phyloP scores from a whole-genome alignment of 208 protist species.

The Leishmania gerbilli region DNA sequence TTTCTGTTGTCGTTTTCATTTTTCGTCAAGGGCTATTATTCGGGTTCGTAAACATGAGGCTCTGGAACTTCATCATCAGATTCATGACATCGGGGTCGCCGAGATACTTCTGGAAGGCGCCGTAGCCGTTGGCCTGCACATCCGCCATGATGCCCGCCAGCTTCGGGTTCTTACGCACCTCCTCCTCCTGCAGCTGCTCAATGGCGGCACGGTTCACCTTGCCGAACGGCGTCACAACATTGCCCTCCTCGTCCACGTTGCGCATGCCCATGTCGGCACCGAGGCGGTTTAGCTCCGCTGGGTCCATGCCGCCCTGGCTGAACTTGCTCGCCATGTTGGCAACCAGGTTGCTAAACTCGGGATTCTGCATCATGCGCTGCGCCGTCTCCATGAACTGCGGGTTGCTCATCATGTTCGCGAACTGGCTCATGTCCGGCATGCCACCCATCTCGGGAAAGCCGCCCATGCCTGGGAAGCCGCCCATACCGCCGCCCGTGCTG shows the following conservation, averaged over 20 bases:
- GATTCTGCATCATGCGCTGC: conserved; percentile 91
- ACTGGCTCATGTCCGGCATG: conserved; percentile 79
- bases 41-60: conserved; percentile 48
- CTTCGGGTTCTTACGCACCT: conserved; percentile 82
- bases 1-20: neutral
- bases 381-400: conserved; percentile 92
- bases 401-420: conserved; percentile 89
- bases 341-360: conserved; percentile 86
- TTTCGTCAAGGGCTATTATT: conserved; percentile 12
- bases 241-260: conserved; percentile 58
- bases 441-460: conserved; percentile 55
- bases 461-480: conserved; percentile 41
- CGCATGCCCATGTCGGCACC: conserved; percentile 40
- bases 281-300: conserved; percentile 53
- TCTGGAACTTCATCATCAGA: conserved; percentile 87
- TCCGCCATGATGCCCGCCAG: conserved; percentile 83
- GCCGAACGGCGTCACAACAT: conserved; percentile 82
- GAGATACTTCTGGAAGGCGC: conserved; percentile 91
- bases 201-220: conserved; percentile 64
- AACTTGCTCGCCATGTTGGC: conserved; percentile 82
- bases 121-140: conserved; percentile 76
- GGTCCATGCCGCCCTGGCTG: conserved; percentile 47
- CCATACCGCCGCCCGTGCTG: conserved; percentile 26
- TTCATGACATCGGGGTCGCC: conserved; percentile 91
- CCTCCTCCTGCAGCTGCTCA: conserved; percentile 74